Base-by-base conservation (phyloP, 345 rosid genomes). In the Citrus mangshanensis region DNA sequence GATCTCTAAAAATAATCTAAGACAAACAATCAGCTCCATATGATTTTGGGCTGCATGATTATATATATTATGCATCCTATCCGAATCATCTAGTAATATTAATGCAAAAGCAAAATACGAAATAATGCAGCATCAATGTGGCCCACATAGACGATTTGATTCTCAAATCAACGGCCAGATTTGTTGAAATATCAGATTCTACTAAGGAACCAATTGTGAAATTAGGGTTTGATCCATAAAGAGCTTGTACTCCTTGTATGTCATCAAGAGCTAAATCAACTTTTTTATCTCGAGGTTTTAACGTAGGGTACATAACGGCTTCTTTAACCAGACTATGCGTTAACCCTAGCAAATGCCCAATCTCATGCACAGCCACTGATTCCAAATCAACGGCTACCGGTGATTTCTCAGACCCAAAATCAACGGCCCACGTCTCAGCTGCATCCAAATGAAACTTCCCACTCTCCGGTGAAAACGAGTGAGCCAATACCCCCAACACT, bases 221-320 rank as follows among this genome's bases (percentile, higher is more conserved):
- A 77, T 92, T 90, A 72, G 93, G 95, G 81, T 93, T 95, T 3
- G 94, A 87, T 73, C 98, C 98, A 59, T 91, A 91, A 9, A 95
- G 81, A 77, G 93, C 89, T 81, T 93, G 98, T 21, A 89, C 88
- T 55, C 97, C 98, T 66, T 82, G 82, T 27, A 95, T 76, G 13
- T 93, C 97, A 68, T 95, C 98, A 2, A 87, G 25, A 19, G 82
- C 84, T 75, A 93, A 82, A 34, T 89, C 88, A 46, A 88, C 81
- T 70, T 89, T 95, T 78, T 81, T 91, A 63, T 85, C 82, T 75
- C 95, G 86, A 1, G 98, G 95, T 62, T 87, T 93, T 86, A 93
- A 79, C n/a, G 92, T 93, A 3, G 98, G 98, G 62, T 90, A 93
- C 97, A 95, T 93, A 6, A 94, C 97, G 1, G 98, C 97, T 6